Percentiles rank a stretch among this genome's conserved stretches.
These are phyloP conservation scores for Fraxinus pennsylvanica DNA, from an alignment of 257 asterid genomes.

Conservation along the genomic window DNA sequence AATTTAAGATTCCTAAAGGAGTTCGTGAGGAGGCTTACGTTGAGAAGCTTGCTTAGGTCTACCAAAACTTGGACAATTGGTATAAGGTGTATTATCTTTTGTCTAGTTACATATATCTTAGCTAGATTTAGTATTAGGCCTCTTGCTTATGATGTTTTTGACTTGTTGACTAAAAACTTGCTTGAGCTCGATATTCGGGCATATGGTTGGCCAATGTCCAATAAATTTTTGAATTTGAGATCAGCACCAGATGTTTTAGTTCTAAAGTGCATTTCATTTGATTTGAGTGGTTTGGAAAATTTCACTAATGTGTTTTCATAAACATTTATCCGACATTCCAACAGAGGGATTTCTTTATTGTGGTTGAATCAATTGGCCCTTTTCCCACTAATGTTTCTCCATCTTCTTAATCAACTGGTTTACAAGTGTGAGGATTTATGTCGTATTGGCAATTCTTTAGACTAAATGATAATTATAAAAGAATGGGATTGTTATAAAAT, in stretches of 20 bases:
- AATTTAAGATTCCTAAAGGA: constrained; percentile 58
- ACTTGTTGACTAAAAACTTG: constrained; percentile 44
- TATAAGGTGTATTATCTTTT: constrained; percentile 47
- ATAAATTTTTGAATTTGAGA: constrained; percentile 43
- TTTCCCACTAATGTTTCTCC: constrained; percentile 30
- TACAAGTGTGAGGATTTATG: no score
- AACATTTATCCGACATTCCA: constrained; percentile 49
- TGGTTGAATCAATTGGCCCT: constrained; percentile 45
- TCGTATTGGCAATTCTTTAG: no score
- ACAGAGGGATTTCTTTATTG: constrained; percentile 75
- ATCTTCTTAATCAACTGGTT: no score
- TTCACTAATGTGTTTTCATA: constrained; percentile 49
- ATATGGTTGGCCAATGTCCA: constrained; percentile 50
- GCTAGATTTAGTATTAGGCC: constrained; percentile 55
- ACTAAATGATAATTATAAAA: no score
- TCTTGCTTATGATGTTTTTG: constrained; percentile 67
- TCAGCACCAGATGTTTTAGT: constrained; percentile 37
- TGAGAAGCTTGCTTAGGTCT: constrained; percentile 66
- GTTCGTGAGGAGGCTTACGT: constrained; percentile 47
- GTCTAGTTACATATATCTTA: constrained; percentile 44
- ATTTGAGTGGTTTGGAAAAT: constrained; percentile 44
- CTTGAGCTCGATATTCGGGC: constrained; percentile 46
- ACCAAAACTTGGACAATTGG: constrained; percentile 62
- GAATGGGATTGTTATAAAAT: no score
- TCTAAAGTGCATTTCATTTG: constrained; percentile 55